These are phyloP conservation scores for Cryphonectria radicalis DNA, from an alignment of 2,329 filamentous ascomycete genomes.

Conservation along the genomic window DNA sequence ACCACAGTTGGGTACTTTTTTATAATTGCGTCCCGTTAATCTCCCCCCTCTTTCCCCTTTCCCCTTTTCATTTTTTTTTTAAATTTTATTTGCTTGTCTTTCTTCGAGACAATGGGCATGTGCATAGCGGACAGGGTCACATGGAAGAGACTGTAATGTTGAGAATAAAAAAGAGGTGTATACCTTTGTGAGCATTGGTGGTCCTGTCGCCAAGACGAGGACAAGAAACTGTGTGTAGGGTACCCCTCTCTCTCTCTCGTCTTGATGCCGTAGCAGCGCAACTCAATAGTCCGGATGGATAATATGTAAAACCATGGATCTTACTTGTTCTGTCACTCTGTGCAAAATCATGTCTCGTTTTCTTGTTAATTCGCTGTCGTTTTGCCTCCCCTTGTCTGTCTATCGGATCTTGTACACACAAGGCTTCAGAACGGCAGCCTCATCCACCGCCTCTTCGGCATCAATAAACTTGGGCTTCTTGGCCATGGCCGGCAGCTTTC, in stretches of 20 bases:
- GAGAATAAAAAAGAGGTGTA: neutral
- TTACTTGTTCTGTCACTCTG: neutral
- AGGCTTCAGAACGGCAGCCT: conserved; percentile 76
- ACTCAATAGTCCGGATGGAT: neutral
- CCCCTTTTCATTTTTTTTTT: neutral
- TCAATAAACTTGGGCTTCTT: conserved; percentile 62
- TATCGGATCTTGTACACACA: conserved; percentile 93
- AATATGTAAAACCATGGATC: neutral
- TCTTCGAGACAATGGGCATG: conserved; percentile 16
- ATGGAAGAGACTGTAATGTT: conserved; percentile 9
- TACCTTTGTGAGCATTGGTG: conserved; percentile 5
- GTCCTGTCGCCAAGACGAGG: conserved; percentile 4
- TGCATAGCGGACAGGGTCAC: conserved; percentile 26
- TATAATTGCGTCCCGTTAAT: conserved; percentile 5
- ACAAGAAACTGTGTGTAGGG: neutral
- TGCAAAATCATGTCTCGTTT: neutral
- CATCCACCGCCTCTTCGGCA: conserved; percentile 64
- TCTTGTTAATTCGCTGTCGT: neutral
- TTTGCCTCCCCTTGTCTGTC: conserved; percentile 9
- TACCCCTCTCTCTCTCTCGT: neutral
- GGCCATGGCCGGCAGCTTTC: conserved; percentile 35
- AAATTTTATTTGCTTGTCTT: neutral
- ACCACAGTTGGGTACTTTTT: conserved; percentile 16
- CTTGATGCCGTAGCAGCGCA: conserved; percentile 11
- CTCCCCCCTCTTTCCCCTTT: neutral